Percentiles rank a stretch among this genome's conserved stretches.
Conservation (phyloP, 2,329 filamentous ascomycete genomes). For the Zopfia rhizophila region DNA sequence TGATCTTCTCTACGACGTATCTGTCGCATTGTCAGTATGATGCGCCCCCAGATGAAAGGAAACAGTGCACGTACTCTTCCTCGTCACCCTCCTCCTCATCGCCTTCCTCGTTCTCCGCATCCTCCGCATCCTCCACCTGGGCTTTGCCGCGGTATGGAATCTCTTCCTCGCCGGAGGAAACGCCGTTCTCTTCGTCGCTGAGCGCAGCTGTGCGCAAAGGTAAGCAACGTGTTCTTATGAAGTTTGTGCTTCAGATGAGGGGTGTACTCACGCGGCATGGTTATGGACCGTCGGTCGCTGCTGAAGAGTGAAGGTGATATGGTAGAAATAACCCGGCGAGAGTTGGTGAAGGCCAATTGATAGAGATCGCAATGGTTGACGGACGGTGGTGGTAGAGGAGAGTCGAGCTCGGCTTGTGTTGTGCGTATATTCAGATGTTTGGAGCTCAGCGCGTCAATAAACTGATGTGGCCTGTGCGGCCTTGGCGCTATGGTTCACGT, state of each 20-base stretch:
- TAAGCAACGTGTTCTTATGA: conserved; percentile 25
- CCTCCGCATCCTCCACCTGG: conserved; percentile 28
- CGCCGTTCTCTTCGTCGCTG: conserved; percentile 49
- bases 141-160: conserved; percentile 37
- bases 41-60: background rate
- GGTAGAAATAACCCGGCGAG: conserved; percentile 6
- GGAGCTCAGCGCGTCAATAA: conserved; percentile 14
- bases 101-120: conserved; percentile 31
- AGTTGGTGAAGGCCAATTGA: conserved; percentile 21
- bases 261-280: conserved; percentile 49
- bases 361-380: conserved; percentile 12
- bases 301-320: conserved; percentile 1
- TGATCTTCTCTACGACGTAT: conserved; percentile 79
- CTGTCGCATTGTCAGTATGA: conserved; percentile 56
- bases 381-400: conserved; percentile 10
- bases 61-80: conserved; percentile 55
- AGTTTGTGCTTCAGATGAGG: background rate
- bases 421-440: conserved; percentile 8
- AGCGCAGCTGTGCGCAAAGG: conserved; percentile 46
- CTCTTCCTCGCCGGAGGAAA: conserved; percentile 42
- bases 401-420: conserved; percentile 19
- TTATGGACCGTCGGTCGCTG: background rate
- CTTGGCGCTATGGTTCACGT: conserved; percentile 8
- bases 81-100: conserved; percentile 48
- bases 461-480: background rate